Percentiles rank a stretch among this genome's conserved stretches.
phyloP scores from a whole-genome alignment of 768 basidiomycete species.

The Lentinus brumalis region DNA sequence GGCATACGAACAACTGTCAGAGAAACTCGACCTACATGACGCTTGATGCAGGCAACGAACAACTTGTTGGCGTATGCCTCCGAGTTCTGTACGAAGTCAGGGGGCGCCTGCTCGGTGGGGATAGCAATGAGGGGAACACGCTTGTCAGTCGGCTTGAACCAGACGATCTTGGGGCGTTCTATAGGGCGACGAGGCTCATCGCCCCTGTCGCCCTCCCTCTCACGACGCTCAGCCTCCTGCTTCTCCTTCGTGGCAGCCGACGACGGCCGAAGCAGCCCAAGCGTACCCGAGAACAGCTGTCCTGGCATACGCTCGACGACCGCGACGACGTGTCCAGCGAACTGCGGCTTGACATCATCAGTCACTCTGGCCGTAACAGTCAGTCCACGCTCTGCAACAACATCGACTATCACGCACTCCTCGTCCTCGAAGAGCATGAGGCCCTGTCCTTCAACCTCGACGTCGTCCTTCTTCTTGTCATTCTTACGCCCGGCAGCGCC shows the following conservation, averaged over 20 bases:
- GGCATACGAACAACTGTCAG: conserved; percentile 1
- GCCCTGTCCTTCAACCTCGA: conserved; percentile 98
- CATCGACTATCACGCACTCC: conserved; percentile 55
- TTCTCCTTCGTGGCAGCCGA: conserved; percentile 98
- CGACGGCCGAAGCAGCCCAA: conserved; percentile 92
- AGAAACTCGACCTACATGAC: conserved; percentile 68
- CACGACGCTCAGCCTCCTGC: conserved; percentile 95
- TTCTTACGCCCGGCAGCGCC: conserved; percentile 78
- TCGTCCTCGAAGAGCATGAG: conserved; percentile 97
- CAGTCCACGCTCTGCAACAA: conserved; percentile 8
- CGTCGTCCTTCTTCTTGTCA: conserved; percentile 99
- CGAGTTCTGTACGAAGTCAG: conserved; percentile 93
- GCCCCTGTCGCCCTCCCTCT: conserved; percentile 91
- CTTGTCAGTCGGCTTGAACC: conserved; percentile 99
- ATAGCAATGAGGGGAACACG: conserved; percentile 98
- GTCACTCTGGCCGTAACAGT: conserved; percentile 64
- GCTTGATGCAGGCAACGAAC: conserved; percentile 98
- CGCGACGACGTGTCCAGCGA: conserved; percentile 99
- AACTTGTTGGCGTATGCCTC: conserved; percentile 88
- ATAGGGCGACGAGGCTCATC: conserved; percentile 82
- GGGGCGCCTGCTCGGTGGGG: conserved; percentile 96
- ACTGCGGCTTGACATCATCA: conserved; percentile 97
- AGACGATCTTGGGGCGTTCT: conserved; percentile 97
- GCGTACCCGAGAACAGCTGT: conserved; percentile 95
- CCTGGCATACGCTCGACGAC: conserved; percentile 99